These are phyloP conservation scores for Diaporthe nobilis DNA, from an alignment of 2,329 filamentous ascomycete genomes.

Conservation along the genomic window DNA sequence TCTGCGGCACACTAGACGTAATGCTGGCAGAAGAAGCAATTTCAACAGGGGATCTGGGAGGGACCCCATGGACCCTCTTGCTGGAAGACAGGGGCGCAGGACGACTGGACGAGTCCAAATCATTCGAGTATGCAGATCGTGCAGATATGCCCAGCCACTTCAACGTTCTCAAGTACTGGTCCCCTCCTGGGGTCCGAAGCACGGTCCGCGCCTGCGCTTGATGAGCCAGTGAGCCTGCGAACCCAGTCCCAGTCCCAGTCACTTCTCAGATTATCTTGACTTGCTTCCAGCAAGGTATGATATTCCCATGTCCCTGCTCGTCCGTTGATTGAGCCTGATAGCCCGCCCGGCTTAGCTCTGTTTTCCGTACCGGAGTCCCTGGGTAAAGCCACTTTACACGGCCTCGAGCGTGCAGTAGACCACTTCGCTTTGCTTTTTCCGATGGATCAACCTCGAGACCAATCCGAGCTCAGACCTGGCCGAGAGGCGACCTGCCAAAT, in stretches of 20 bases:
- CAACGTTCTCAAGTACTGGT: neutral
- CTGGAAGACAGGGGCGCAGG: neutral
- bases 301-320: too few species aligned
- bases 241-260: neutral
- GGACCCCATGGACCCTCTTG: neutral
- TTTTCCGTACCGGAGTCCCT: neutral
- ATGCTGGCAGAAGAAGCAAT: constrained; percentile 14
- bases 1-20: neutral
- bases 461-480: neutral
- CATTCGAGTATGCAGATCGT: constrained; percentile 14
- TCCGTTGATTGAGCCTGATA: neutral
- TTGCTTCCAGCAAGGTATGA: neutral
- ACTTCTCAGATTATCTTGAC: neutral
- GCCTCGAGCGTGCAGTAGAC: neutral
- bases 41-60: neutral
- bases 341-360: neutral
- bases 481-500: constrained; percentile 17
- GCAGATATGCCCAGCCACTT: neutral
- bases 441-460: neutral
- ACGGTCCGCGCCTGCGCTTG: constrained; percentile 11
- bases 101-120: neutral
- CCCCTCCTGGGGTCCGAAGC: neutral
- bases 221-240: neutral
- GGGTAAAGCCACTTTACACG: neutral
- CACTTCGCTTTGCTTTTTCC: constrained; percentile 15